Percentiles rank a stretch among this genome's conserved stretches.
These are phyloP conservation scores for Podaxis sp. DNA, from an alignment of 768 basidiomycete species.

Conservation along the genomic window DNA sequence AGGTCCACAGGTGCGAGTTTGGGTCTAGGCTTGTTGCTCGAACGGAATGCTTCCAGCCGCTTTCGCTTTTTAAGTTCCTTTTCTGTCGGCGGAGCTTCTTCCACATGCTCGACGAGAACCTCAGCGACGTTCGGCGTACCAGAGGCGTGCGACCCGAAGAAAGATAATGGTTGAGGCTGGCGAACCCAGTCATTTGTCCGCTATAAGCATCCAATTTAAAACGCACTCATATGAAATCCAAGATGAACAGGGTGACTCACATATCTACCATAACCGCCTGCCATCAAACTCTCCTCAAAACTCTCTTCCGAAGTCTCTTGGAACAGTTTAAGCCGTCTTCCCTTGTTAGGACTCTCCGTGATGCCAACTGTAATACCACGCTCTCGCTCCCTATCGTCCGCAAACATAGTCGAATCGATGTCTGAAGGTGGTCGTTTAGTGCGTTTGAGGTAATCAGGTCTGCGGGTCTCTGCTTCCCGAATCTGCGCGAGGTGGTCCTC, in stretches of 20 bases:
- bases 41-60: slow-evolving; percentile 65
- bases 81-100: slow-evolving; percentile 42
- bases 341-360: slow-evolving; percentile 66
- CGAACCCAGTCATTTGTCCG: slow-evolving; percentile 60
- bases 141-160: slow-evolving; percentile 33
- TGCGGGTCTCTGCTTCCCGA: slow-evolving; percentile 54
- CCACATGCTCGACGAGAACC: slow-evolving; percentile 32
- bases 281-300: slow-evolving; percentile 81
- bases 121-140: slow-evolving; percentile 41
- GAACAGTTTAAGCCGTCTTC: slow-evolving; percentile 68
- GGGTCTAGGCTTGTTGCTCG: slow-evolving; percentile 28
- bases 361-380: slow-evolving; percentile 46
- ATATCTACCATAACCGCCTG: slow-evolving; percentile 75
- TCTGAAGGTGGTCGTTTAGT: slow-evolving; percentile 44
- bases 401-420: slow-evolving; percentile 29
- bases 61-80: slow-evolving; percentile 64
- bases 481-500: slow-evolving; percentile 45
- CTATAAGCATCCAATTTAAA: slow-evolving; percentile 24
- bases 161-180: slow-evolving; percentile 45
- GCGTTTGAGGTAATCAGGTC: slow-evolving; percentile 72
- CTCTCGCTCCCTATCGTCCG: slow-evolving; percentile 28
- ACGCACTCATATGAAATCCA: neutral
- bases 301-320: slow-evolving; percentile 82
- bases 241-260: slow-evolving; percentile 33
- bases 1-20: slow-evolving; percentile 60